Evolutionary conservation across 805 yeast species (phyloP).

Genomic region (Cyberlindnera saturnus): DNA sequence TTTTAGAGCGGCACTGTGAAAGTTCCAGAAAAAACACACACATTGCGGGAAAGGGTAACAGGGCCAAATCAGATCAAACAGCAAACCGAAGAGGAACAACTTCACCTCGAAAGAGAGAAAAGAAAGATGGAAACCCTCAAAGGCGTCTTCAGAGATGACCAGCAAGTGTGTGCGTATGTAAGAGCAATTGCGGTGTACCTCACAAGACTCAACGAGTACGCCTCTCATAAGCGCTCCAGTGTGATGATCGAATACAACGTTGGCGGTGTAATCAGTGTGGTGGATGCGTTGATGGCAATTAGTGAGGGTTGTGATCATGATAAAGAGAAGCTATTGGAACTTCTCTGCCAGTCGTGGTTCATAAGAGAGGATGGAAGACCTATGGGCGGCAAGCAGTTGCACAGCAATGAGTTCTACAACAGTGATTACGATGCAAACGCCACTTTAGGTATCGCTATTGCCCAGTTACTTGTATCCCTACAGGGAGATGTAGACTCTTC

Average conservation of each 20-base stretch:
- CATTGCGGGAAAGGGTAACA: too few species aligned
- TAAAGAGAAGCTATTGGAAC: conserved; percentile 1
- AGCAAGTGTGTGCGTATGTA: conserved; percentile 7
- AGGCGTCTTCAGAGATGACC: conserved; percentile 3
- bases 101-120: not conserved
- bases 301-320: not conserved
- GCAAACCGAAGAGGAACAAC: not conserved
- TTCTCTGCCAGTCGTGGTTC: conserved; percentile 10
- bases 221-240: conserved; percentile 5
- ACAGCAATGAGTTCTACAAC: conserved; percentile 8
- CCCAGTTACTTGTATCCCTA: conserved; percentile 9
- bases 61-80: not conserved
- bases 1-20: not conserved
- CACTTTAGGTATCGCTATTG: conserved; percentile 11
- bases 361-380: conserved; percentile 12
- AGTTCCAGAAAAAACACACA: not conserved
- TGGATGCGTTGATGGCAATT: conserved; percentile 8
- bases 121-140: conserved; percentile 3
- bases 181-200: conserved; percentile 11
- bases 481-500: conserved; percentile 1
- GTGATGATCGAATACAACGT: conserved; percentile 30
- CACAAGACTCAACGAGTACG: conserved; percentile 5
- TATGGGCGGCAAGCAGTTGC: not conserved
- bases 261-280: conserved; percentile 36
- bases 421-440: conserved; percentile 14